Evolutionary conservation across 768 basidiomycete species (phyloP), one percentile per base, ranked within the genome.

Genomic region (Rhodotorula babjevae): DNA sequence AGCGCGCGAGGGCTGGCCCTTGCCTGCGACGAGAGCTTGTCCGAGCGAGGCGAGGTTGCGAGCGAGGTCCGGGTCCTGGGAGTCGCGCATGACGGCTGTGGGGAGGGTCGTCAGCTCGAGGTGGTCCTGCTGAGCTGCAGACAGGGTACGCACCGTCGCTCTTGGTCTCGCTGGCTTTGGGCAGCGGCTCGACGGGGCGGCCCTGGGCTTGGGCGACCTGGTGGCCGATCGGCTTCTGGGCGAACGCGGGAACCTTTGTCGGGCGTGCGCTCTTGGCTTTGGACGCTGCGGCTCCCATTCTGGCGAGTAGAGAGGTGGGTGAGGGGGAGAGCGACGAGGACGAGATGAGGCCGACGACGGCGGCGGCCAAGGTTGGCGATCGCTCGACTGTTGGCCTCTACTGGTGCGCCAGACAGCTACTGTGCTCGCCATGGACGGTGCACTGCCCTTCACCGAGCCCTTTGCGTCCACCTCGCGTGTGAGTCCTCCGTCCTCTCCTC

Each of bases 21-120:
- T 68, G 21, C 55, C 63, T 1, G 90, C 86, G 21, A 92, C 89
- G 46, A 82, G 83, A 33, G 91, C 90, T 21, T 85, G 87, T 2
- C 90, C 90, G 3, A 92, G 82, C 50, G 80, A 82, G 74, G 75
- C 85, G 62, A 93, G 81, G 75, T 89, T 90, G 49, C 85, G 83
- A 76, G 89, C 79, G 63, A 92, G 85, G 40, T 90, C 85, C 3
- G 89, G 89, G 77, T 93, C 90, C 66, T 82, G 83, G n/a, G 86
- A 84, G 75, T 92, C 90, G 65, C 78, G 81, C 66, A 86, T 83
- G 76, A 90, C 87, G 15, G 82, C 89, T 90, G 68, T 36, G 42
- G 3, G 23, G 11, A 16, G 19, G 15, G 49, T 25, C 9, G 46
- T 63, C 44, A 63, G 58, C 50, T 14, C 14, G 2, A 0, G 4